Evolutionary conservation across 768 basidiomycete genomes (phyloP), one percentile per base, ranked within the genome.

Genomic region (Termitomyces sp.): DNA sequence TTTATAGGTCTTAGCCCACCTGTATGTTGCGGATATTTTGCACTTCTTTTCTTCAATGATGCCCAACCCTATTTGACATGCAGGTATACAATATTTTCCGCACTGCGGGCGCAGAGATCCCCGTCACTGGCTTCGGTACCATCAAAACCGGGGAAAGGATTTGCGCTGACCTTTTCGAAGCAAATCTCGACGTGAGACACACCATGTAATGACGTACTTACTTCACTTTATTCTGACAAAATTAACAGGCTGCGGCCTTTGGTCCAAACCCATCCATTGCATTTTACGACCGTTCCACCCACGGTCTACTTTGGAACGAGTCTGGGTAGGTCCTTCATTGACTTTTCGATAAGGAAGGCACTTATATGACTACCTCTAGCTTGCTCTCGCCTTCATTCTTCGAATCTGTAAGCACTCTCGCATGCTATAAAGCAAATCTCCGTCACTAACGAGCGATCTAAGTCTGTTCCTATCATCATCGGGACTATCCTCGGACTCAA

Each of bases 381-480:
- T 58, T 74, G 12, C 59, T 79, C 39, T 71, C 70, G 0, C 58
- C 71, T 17, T 61, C 66, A 39, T 79, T 79, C 65, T 74, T 79
- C 49, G 69, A 77, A 57, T 57, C 68, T 14, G 76, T 75, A 57
- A 65, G 72, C 50, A 37, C 23, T 32, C 21, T 23, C 27, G 5
- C 37, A 32, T 34, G 23, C 25, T 30, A 14, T 34, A 25, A 28
- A 10, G 12, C 19, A 39, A 8, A 9, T 30, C 16, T 9, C 3
- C 25, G 25, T 27, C 45, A 12, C 39, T 61, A 16, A 57, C 14
- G 37, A 52, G 43, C 21, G 12, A 16, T 48, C 11, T 9, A 54
- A 81, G 79, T 73, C 77, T 28, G 76, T 75, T 3, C 74, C 80
- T 27, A 66, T 66, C 28, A 70, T 80, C 23, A 61, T 85, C 21